These are phyloP conservation scores for Thyridium curvatum DNA, from an alignment of 2,329 filamentous ascomycete species.

Conservation along the genomic window DNA sequence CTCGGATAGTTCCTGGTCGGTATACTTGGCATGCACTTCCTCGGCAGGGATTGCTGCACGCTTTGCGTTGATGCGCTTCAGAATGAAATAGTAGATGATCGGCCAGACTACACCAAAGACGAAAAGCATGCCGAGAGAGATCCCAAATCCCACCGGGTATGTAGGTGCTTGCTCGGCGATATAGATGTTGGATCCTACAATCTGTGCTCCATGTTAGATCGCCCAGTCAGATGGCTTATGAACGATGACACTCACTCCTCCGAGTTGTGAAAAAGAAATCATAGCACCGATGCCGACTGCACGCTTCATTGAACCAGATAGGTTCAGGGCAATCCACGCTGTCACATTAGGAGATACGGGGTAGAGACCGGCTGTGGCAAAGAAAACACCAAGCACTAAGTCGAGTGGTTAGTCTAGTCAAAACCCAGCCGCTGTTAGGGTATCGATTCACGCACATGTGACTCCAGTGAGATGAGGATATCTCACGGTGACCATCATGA, in stretches of 20 bases:
- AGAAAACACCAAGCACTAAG: too few relatives aligned
- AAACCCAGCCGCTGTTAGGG: constrained; percentile 8
- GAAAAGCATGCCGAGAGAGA: constrained; percentile 1
- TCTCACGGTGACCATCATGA: constrained; percentile 1
- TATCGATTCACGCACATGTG: constrained; percentile 3
- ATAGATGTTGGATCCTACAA: constrained; percentile 19
- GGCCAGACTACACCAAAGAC: not conserved
- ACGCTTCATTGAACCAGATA: constrained; percentile 19
- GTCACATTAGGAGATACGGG: constrained; percentile 20
- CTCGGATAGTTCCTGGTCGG: constrained; percentile 17
- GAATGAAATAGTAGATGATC: not conserved
- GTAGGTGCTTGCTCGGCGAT: constrained; percentile 6
- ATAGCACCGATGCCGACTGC: constrained; percentile 21
- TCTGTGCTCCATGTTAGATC: constrained; percentile 1
- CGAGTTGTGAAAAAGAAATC: constrained; percentile 12
- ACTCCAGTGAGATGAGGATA: constrained; percentile 1
- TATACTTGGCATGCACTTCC: constrained; percentile 18
- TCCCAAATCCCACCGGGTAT: constrained; percentile 8
- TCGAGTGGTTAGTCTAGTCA: too few relatives aligned
- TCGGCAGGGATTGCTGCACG: constrained; percentile 15
- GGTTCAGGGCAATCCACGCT: constrained; percentile 22
- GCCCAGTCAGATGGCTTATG: not conserved
- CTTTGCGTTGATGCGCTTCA: constrained; percentile 13
- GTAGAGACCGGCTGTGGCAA: constrained; percentile 15
- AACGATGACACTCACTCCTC: constrained; percentile 6